These are phyloP conservation scores for Santalum album DNA, from an alignment of 164 flowering plant species.

Conservation along the genomic window DNA sequence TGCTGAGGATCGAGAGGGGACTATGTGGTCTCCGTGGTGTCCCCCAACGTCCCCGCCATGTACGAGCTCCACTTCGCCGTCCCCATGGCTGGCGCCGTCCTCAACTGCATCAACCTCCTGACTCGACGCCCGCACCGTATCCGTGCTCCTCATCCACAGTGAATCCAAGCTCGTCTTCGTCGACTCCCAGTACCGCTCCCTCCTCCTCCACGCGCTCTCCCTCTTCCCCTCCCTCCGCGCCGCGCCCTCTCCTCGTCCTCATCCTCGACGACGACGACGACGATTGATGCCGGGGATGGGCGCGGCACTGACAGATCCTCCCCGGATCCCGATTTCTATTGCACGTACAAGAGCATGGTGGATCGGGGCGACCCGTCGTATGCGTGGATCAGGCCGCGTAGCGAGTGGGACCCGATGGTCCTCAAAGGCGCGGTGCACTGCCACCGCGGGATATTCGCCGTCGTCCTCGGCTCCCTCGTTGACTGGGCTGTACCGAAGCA, in stretches of 20 bases:
- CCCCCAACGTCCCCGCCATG: slow-evolving; percentile 21
- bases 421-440: slow-evolving; percentile 15
- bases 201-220: slow-evolving; percentile 18
- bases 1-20: too few species aligned
- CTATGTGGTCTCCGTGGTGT: slow-evolving; percentile 12
- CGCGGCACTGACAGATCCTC: too few species aligned
- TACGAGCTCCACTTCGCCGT: slow-evolving; percentile 23
- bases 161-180: slow-evolving; percentile 25
- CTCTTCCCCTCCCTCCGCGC: slow-evolving; percentile 9
- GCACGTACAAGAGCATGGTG: slow-evolving; percentile 27
- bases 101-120: slow-evolving; percentile 18
- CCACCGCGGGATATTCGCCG: slow-evolving; percentile 11
- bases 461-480: slow-evolving; percentile 4
- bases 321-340: not conserved
- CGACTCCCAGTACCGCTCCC: slow-evolving; percentile 7
- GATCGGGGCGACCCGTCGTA: slow-evolving; percentile 28
- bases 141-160: not conserved
- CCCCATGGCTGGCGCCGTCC: slow-evolving; percentile 19
- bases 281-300: too few species aligned
- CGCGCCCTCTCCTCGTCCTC: slow-evolving; percentile 19
- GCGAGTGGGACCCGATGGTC: slow-evolving; percentile 41
- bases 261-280: slow-evolving; percentile 14
- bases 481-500: slow-evolving; percentile 11
- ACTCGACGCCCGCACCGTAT: not conserved
- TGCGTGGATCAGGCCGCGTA: slow-evolving; percentile 28